Evolutionary conservation across 2,329 filamentous ascomycete species (phyloP), one percentile per base, ranked within the genome.

Genomic region (Diatrype stigma): DNA sequence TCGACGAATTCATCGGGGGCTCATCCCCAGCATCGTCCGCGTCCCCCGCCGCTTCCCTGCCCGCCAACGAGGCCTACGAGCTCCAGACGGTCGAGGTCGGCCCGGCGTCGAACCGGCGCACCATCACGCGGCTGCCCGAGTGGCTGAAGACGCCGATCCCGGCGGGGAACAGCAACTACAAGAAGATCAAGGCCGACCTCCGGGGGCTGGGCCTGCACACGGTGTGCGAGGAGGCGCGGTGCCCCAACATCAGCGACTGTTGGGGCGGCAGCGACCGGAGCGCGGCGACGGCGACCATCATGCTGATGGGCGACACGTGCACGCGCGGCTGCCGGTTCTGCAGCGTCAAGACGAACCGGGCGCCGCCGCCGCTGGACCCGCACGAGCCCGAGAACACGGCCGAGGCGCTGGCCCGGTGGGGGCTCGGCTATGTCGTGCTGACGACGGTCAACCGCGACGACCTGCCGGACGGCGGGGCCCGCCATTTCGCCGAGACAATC

Each of bases 221-320:
- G 4, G 94, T 99, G 16, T 99, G 94, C 71, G 94, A 99, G 73
- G 94, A 99, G 74, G 94, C 94, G 1, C 84, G 91, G 58, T 99
- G 94, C 71, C 94, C 94, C 54, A 99, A 99, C 71, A 96, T 99
- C 54, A 91, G 88, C 56, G 93, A 97, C 69, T 99, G 94, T 76
- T 99, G 94, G 94, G 94, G 94, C 55, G 94, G 94, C 32, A 84
- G 79, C 66, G 84, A 87, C 69, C 96, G 96, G 75, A 86, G 84
- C 58, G 87, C 90, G 23, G 94, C 94, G 4, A 99, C 94, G 30
- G 94, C 94, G 2, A 99, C 94, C 11, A 97, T 99, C 71, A 99
- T 99, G 94, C 76, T 99, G 45, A 97, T 97, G 92, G 94, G 94
- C 57, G 94, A 99, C 70, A 97, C 93, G 8, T 99, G 94, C 72